Conservation (phyloP, 495 filamentous ascomycete species). For the Penicillium macrosclerotiorum region DNA sequence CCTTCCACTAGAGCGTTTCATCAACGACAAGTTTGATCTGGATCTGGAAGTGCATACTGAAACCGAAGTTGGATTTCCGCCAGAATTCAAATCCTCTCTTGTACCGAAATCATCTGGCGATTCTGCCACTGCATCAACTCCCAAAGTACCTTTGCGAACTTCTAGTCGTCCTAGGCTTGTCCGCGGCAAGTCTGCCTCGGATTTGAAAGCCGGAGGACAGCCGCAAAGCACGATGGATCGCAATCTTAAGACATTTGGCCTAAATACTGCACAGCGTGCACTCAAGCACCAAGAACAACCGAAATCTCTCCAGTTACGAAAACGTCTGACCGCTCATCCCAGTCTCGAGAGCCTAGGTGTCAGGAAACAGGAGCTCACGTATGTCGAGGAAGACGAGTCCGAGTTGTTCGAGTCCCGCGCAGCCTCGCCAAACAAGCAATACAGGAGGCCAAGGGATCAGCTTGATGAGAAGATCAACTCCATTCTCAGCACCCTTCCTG, state of each 20-base stretch:
- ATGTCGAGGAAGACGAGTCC: constrained; percentile 25
- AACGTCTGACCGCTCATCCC: constrained; percentile 35
- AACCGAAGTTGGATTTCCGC: background rate
- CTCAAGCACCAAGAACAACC: constrained; percentile 22
- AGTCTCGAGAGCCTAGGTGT: constrained; percentile 40
- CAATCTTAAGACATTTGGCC: constrained; percentile 12
- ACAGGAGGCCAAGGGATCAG: constrained; percentile 56
- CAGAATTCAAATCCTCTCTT: background rate
- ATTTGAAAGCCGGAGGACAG: constrained; percentile 11
- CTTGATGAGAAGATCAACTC: constrained; percentile 83
- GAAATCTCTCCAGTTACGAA: constrained; percentile 27
- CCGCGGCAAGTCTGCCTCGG: constrained; percentile 21
- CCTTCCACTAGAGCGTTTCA: constrained; percentile 45
- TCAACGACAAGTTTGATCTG: constrained; percentile 41
- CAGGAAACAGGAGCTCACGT: constrained; percentile 27
- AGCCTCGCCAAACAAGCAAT: constrained; percentile 32
- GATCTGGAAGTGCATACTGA: constrained; percentile 19
- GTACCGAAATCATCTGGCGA: constrained; percentile 4
- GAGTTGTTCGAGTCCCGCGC: constrained; percentile 25
- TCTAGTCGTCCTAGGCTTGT: constrained; percentile 15
- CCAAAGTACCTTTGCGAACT: constrained; percentile 12
- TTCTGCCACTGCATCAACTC: constrained; percentile 8
- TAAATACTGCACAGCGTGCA: constrained; percentile 14
- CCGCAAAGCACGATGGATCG: constrained; percentile 13
- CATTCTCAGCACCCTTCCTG: constrained; percentile 76